Evolutionary conservation across 345 rosid species (phyloP), one percentile per base, ranked within the genome.

Genomic region (Psidium guajava): DNA sequence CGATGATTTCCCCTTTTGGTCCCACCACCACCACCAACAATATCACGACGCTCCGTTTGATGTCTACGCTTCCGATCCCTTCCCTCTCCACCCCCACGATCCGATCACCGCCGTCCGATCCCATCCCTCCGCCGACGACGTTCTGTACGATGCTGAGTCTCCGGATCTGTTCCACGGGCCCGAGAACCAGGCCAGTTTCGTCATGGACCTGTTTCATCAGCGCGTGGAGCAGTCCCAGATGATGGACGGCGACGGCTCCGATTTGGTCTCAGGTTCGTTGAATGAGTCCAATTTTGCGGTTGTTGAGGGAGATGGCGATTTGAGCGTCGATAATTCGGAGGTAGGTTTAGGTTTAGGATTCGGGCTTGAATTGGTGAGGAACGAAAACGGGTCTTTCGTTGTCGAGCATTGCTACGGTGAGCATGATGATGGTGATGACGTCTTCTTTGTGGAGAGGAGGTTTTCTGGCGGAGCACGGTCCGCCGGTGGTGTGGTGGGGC

Each of bases 191-290:
- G 94, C 91, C 81, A 88, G 90, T 86, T 96, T 94, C 89, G 98
- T 94, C 82, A 92, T 95, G 97, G 98, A 96, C 92, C 93, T 96
- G 87, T 90, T 96, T 75, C 98, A 95, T 73, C 95, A 94, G 89
- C 98, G 98, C 80, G 97, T 94, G 82, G 98, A 96, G 90, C 97
- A 95, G 84, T 94, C 98, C 87, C 93, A 91, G 89, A 90, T 91
- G 24, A 83, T 87, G 59, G 87, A 81, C 85, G 86, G 51, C 59
- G 85, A 54, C 69, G 85, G 73, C n/a, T 82, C 88, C 61, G 90
- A 85, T 57, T 86, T 88, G 84, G 86, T 86, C 13, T 82, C 87
- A 47, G 94, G 89, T 82, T 88, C 93, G 12, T 86, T 89, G 57
- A 75, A 55, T 8, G 88, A 64, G 28, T 86, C 88, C 50, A 90